Base-by-base conservation (phyloP, 2,329 filamentous ascomycete species). In the Knufia fluminis region DNA sequence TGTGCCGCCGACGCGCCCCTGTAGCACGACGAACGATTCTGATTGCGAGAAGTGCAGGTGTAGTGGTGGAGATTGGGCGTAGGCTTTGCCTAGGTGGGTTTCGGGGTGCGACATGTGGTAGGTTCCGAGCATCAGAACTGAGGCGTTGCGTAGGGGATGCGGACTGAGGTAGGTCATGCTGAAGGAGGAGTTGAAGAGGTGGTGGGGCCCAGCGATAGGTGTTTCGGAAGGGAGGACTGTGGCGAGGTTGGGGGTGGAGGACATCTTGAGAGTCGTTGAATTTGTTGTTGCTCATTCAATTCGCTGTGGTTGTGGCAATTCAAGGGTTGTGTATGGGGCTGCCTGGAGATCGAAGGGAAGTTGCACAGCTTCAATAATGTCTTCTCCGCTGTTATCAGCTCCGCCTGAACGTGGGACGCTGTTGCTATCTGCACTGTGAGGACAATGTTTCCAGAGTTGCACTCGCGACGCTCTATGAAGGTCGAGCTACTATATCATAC, bases 21-120 rank as follows among this genome's bases (percentile, higher is more conserved):
- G 23, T n/a, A 53, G 50, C 8, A 55, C 51, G 45, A 20, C 12
- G 17, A 55, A 49, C 17, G 48, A 40, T 38, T 55, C 53, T 31
- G 22, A 38, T 48, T 55, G 53, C 26, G 45, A 48, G 48, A 55
- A 52, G 45, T 55, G 53, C 12, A 55, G 44, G 41, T 55, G 53
- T 2, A 55, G 32, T n/a, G 53, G 53, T n/a, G 51, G 53, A 32
- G 50, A 23, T 51, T 54, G 23, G 19, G 26, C 16, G 44, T 53
- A 46, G 3, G 16, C 41, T 36, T 50, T 53, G 6, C 48, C 53
- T 16, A 38, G 38, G 38, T 49, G 51, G 32, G 40, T 46, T 36
- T 44, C 32, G 3, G 53, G 53, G 33, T 55, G 53, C 23, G 48
- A 48, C 23, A 50, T 48, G 28, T 51, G 50, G 38, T 55, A 55